Conservation (phyloP, 495 filamentous ascomycete species). For the Hyaloscypha variabilis region DNA sequence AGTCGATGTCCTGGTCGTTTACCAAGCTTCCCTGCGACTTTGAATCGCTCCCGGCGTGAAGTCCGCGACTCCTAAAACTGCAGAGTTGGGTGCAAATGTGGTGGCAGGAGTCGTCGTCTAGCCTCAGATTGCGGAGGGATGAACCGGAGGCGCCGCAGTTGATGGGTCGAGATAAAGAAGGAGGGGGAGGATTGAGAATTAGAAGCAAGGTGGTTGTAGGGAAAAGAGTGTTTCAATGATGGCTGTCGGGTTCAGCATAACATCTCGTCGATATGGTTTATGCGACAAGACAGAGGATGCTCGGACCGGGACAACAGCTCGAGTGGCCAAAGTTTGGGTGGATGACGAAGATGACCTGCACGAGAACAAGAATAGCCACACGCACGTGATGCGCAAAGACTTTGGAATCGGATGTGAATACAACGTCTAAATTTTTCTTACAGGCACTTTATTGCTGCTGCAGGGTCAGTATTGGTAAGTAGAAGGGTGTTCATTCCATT, state of each 20-base stretch:
- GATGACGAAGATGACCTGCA: constrained; percentile 2
- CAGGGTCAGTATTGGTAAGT: neutral
- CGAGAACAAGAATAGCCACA: neutral
- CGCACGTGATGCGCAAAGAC: neutral
- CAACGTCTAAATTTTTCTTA: too few relatives aligned
- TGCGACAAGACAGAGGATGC: constrained; percentile 19
- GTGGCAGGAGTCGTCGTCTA: constrained; percentile 13
- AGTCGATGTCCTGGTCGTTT: constrained; percentile 2
- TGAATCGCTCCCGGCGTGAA: constrained; percentile 12
- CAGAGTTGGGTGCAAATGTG: constrained; percentile 4
- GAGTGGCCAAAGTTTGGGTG: neutral
- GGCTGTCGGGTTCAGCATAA: constrained; percentile 23
- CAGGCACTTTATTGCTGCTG: neutral
- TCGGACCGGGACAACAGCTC: constrained; percentile 4
- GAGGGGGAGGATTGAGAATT: neutral
- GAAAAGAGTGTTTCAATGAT: constrained; percentile 26
- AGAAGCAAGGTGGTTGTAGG: neutral
- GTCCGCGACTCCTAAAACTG: neutral
- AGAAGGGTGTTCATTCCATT: neutral
- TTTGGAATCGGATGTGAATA: too few relatives aligned
- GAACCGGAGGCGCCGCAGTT: constrained; percentile 18
- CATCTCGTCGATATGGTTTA: constrained; percentile 14
- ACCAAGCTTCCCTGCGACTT: constrained; percentile 4
- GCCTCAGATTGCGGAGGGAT: constrained; percentile 3
- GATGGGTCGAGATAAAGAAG: neutral